A percentile compares a stretch with the other conserved stretches of the same genome.
Evolutionary conservation across 441 rosid species (phyloP).

Genomic region (Populus tomentosa): DNA sequence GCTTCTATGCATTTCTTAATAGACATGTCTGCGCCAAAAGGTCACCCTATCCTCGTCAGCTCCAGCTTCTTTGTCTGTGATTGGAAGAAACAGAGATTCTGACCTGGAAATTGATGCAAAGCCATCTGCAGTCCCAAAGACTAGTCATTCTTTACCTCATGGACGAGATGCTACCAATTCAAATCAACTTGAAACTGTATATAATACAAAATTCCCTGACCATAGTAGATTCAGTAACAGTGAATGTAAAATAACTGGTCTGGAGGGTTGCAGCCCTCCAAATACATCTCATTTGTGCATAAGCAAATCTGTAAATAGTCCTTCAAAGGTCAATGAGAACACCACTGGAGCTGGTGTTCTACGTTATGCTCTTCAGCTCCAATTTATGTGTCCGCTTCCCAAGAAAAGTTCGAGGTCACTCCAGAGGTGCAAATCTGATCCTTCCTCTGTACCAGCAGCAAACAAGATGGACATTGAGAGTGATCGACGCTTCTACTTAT

Average conservation of each 20-base stretch:
- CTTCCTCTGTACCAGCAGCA: constrained; percentile 29
- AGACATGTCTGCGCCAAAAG: constrained; percentile 59
- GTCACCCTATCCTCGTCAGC: constrained; percentile 37
- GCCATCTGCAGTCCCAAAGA: constrained; percentile 16
- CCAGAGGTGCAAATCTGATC: constrained; percentile 49
- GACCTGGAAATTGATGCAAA: constrained; percentile 18
- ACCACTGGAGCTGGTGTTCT: constrained; percentile 38
- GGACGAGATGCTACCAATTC: constrained; percentile 10
- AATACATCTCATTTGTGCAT: constrained; percentile 7
- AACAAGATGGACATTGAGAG: constrained; percentile 17
- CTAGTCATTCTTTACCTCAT: constrained; percentile 19
- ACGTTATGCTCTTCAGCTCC: constrained; percentile 65
- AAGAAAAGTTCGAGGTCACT: constrained; percentile 38
- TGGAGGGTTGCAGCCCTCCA: constrained; percentile 15
- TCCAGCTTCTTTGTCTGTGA: constrained; percentile 16
- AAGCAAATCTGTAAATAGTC: constrained; percentile 31
- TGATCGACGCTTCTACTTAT: constrained; percentile 44
- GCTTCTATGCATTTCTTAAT: background rate
- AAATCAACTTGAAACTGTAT: constrained; percentile 5
- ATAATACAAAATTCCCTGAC: constrained; percentile 8
- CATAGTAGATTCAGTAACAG: constrained; percentile 6
- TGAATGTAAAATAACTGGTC: background rate
- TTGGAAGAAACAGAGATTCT: constrained; percentile 18
- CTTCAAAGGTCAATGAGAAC: constrained; percentile 37
- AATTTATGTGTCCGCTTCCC: constrained; percentile 39